Evolutionary conservation across 768 basidiomycete species (phyloP), one percentile per base, ranked within the genome.

Genomic region (Cystoderma amianthinum): DNA sequence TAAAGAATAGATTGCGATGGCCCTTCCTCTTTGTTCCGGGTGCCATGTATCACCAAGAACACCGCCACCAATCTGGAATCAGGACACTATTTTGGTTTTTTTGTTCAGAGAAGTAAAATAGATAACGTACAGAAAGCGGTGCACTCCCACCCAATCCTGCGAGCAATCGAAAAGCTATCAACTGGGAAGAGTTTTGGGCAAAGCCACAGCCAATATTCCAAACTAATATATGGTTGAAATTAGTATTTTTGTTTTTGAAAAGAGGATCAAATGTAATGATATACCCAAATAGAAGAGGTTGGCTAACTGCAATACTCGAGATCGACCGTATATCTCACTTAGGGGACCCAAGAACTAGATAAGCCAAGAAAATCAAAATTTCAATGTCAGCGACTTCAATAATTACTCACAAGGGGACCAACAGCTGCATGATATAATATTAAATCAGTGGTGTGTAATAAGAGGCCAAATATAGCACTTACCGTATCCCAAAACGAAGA

Each of bases 121-220:
- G 72, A 59, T 22, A 69, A 52, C 65, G n/a, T 47, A 85, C 75
- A 3, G 76, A 59, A 1, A 85, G 60, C 4, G 85, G 81, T 0
- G 84, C 85, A 40, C 81, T 80, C 0, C 85, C 86, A 19, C 85
- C 86, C 1, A 88, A 44, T 2, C 85, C 85, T 1, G 83, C 61
- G 2, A 87, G 58, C 47, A 88, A 76, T 15, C 85, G 74, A 50
- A 87, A 87, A 0, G 65, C 78, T 38, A 85, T 74, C 10, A 86
- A 60, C 48, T 85, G 73, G 0, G 58, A 61, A 42, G 68, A 66
- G 38, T 65, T 81, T 41, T 70, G 69, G 0, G 83, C 76, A 43
- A 85, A 86, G 0, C 80, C 77, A 48, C 80, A 82, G 5, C 56
- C 80, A 13, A 78, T 51, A 57, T 75, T 84, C 82, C 74, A 86